These are phyloP conservation scores for Microdochium nivale DNA, from an alignment of 2,329 filamentous ascomycete genomes.

Conservation along the genomic window DNA sequence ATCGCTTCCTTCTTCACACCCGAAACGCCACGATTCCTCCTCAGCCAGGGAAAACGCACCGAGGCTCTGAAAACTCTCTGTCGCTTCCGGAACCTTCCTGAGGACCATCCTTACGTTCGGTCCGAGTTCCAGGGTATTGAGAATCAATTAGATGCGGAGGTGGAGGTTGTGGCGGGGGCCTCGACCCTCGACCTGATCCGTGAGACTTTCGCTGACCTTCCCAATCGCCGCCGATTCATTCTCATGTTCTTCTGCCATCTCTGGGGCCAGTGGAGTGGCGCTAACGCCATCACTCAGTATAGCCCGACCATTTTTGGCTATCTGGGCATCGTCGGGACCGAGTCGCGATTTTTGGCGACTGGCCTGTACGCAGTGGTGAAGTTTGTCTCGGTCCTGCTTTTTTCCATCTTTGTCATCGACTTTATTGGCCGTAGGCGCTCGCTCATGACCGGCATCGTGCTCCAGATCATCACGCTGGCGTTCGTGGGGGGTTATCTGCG, in stretches of 20 bases:
- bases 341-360: constrained; percentile 15
- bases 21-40: constrained; percentile 15
- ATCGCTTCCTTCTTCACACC: constrained; percentile 15
- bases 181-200: constrained; percentile 20
- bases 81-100: constrained; percentile 14
- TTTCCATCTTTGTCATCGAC: constrained; percentile 19
- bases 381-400: constrained; percentile 17
- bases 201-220: constrained; percentile 19
- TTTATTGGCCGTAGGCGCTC: constrained; percentile 21
- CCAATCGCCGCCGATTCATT: constrained; percentile 18
- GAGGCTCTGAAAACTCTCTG: constrained; percentile 11
- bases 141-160: constrained; percentile 21
- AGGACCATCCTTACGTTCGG: constrained; percentile 17
- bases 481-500: constrained; percentile 21
- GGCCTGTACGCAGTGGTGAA: constrained; percentile 17
- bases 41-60: constrained; percentile 9
- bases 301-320: constrained; percentile 20
- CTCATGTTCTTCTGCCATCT: constrained; percentile 20
- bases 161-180: constrained; percentile 22
- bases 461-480: constrained; percentile 20
- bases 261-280: constrained; percentile 17
- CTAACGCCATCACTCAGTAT: constrained; percentile 21
- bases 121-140: constrained; percentile 20
- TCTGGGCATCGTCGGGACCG: constrained; percentile 13
- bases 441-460: constrained; percentile 21